These are phyloP conservation scores for Nannizziopsis arthrosporioides DNA, from an alignment of 2,329 filamentous ascomycete species.

Conservation along the genomic window DNA sequence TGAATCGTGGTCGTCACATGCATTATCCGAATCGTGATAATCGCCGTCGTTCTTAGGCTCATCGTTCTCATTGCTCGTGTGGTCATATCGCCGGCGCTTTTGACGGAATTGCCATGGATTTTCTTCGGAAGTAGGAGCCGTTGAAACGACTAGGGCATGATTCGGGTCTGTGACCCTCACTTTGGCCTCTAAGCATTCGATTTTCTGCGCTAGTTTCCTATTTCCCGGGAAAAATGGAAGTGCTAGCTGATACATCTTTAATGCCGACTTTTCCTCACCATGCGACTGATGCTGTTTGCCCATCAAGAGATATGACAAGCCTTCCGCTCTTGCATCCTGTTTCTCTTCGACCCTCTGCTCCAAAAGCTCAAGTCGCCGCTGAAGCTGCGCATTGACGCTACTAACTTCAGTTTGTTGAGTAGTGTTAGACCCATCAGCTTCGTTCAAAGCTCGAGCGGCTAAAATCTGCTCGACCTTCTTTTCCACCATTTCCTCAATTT, in stretches of 20 bases:
- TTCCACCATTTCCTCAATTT: slow-evolving; percentile 84
- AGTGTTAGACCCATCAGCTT: slow-evolving; percentile 30
- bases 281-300: slow-evolving; percentile 80
- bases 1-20: slow-evolving; percentile 23
- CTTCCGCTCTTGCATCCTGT: slow-evolving; percentile 68
- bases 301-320: slow-evolving; percentile 75
- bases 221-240: slow-evolving; percentile 78
- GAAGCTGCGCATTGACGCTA: slow-evolving; percentile 63
- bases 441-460: slow-evolving; percentile 56
- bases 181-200: slow-evolving; percentile 42
- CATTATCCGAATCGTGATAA: slow-evolving; percentile 19
- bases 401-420: slow-evolving; percentile 27
- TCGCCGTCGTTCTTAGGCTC: slow-evolving; percentile 26
- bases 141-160: neutral
- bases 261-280: slow-evolving; percentile 63
- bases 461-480: slow-evolving; percentile 83
- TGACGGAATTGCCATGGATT: neutral
- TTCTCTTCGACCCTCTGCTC: slow-evolving; percentile 72
- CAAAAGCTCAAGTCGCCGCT: slow-evolving; percentile 67
- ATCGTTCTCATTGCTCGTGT: slow-evolving; percentile 18
- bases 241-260: slow-evolving; percentile 78
- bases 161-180: slow-evolving; percentile 21
- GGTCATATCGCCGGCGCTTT: slow-evolving; percentile 17
- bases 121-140: neutral
- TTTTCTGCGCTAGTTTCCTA: slow-evolving; percentile 54